These are phyloP conservation scores for Lepiota brunneoincarnata DNA, from an alignment of 768 basidiomycete species.

Conservation along the genomic window DNA sequence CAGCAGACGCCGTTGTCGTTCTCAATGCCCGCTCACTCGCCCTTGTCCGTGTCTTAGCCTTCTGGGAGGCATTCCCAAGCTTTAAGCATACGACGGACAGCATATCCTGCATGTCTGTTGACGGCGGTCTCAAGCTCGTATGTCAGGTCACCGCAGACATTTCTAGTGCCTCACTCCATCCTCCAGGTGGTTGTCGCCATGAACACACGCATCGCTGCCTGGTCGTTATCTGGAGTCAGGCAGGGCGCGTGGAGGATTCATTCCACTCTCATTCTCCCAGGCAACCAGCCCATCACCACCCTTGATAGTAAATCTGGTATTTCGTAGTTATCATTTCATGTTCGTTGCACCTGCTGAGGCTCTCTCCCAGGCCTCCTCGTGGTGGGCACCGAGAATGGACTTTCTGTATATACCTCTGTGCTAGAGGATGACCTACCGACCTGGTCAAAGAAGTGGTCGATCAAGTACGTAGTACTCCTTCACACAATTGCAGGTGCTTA, in stretches of 20 bases:
- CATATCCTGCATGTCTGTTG: slow-evolving; percentile 66
- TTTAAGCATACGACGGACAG: slow-evolving; percentile 36
- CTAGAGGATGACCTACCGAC: slow-evolving; percentile 81
- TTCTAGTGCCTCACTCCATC: slow-evolving; percentile 11
- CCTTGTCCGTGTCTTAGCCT: slow-evolving; percentile 68
- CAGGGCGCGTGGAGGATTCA: slow-evolving; percentile 75
- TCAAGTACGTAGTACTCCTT: slow-evolving; percentile 39
- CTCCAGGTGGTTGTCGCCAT: slow-evolving; percentile 72
- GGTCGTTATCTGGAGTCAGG: slow-evolving; percentile 70
- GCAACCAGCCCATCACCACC: slow-evolving; percentile 51
- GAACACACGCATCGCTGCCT: slow-evolving; percentile 66
- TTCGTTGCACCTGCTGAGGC: background rate
- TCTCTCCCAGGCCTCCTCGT: slow-evolving; percentile 63
- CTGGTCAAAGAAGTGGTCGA: slow-evolving; percentile 80
- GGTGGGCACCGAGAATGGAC: slow-evolving; percentile 54
- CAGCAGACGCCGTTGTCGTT: slow-evolving; percentile 66
- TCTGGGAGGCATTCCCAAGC: slow-evolving; percentile 81
- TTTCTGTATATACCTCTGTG: slow-evolving; percentile 76
- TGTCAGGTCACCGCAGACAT: slow-evolving; percentile 26
- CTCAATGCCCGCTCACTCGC: slow-evolving; percentile 67
- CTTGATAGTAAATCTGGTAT: slow-evolving; percentile 77
- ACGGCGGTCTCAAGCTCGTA: slow-evolving; percentile 80
- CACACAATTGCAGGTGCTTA: background rate
- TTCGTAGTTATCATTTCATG: slow-evolving; percentile 7
- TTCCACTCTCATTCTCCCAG: slow-evolving; percentile 70